Conservation (phyloP, 768 basidiomycete species). For the Xerocomus potaroensis region DNA sequence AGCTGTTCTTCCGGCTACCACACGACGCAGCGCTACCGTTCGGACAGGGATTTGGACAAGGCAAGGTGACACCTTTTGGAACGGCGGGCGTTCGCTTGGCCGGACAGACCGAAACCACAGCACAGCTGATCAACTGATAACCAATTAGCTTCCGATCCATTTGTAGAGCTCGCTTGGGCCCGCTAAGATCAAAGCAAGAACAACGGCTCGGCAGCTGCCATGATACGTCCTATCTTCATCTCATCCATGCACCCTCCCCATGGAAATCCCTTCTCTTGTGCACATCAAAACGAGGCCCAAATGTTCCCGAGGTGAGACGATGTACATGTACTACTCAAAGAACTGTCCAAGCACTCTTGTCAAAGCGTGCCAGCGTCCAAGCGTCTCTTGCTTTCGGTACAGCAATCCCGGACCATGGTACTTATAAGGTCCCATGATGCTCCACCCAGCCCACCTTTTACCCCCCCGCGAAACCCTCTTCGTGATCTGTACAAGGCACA, state of each 20-base stretch:
- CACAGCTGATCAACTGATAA: neutral
- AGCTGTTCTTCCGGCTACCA: no score
- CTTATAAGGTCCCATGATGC: slow-evolving; percentile 7
- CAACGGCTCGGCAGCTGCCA: slow-evolving; percentile 11
- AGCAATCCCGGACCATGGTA: neutral
- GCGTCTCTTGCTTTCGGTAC: slow-evolving; percentile 17
- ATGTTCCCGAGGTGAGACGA: slow-evolving; percentile 13
- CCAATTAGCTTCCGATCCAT: neutral
- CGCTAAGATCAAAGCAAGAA: slow-evolving; percentile 21
- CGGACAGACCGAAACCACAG: no score
- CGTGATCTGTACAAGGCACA: no score
- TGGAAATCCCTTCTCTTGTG: neutral
- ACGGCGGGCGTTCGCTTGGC: no score
- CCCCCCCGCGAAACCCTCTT: neutral
- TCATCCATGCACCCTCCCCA: neutral
- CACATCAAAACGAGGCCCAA: slow-evolving; percentile 1
- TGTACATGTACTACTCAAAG: neutral
- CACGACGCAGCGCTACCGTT: no score
- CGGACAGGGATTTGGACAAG: no score
- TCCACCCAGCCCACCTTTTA: slow-evolving; percentile 5
- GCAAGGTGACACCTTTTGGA: neutral
- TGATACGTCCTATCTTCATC: neutral
- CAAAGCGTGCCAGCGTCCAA: slow-evolving; percentile 13
- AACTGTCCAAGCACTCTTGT: slow-evolving; percentile 9
- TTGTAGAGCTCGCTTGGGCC: slow-evolving; percentile 1